Base-by-base conservation (phyloP, 1,139 yeast genomes). In the Yamadazyma diospyri region DNA sequence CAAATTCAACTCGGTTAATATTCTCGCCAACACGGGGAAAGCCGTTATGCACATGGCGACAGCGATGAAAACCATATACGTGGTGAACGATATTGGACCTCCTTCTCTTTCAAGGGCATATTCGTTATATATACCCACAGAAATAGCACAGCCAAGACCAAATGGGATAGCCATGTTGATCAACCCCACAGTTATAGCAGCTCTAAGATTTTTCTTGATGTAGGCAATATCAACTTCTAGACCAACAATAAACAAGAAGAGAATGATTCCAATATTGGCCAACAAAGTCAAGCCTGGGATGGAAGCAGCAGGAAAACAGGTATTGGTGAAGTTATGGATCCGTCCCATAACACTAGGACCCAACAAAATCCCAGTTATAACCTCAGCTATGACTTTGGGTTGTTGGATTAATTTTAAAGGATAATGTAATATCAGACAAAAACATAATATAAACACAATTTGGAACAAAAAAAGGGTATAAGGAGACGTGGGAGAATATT, bases 1-100 rank as follows among this genome's bases (percentile, higher is more conserved):
- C 43, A 84, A 61, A 43, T 83, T 71, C 40, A 84, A 63, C 50
- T 82, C 92, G 4, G 87, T 78, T 41, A 84, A 59, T 25, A 84
- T 84, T 51, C 94, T 76, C 1, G 86, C 89, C 43, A 84, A 61
- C 6, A 84, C 94, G 0, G 94, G 94, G 56, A 84, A 79, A 0
- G 94, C 94, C 1, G 94, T 84, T 43, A 84, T 81, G 42, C 89
- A 77, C 64, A 82, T 69, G 2, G 94, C 89, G 13, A 81, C 87
- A 4, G 89, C 88, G 32, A 82, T 78, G 43, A 82, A 83, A 11
- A 81, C 81, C 78, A 80, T 76, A 45, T 72, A 82, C 0, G 86
- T 80, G n/a, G 87, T 78, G 50, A 81, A 82, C 36, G 75, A 61
- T 26, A 78, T 65, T 5, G 53, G 53, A 3, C 54, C 49, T 12